Percentiles rank a stretch among this genome's conserved stretches.
Conservation (phyloP, 495 filamentous ascomycete genomes). For the Aspergillus cavernicola region DNA sequence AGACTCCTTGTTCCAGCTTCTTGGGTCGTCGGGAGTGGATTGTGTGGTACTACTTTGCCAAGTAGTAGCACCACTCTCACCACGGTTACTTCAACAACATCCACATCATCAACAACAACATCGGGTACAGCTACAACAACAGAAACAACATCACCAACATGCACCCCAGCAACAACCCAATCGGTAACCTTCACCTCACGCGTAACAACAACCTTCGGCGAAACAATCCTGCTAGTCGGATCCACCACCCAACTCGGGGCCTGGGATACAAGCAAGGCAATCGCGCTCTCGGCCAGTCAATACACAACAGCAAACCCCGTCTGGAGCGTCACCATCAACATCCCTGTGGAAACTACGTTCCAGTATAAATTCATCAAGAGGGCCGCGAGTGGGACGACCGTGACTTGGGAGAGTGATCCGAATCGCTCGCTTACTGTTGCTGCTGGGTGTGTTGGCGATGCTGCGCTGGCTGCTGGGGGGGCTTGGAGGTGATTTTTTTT, state of each 20-base stretch:
- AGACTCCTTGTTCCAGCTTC: background rate
- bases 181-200: conserved; percentile 55
- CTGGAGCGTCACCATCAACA: conserved; percentile 47
- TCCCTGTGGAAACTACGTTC: conserved; percentile 48
- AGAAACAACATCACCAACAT: conserved; percentile 16
- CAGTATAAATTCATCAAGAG: conserved; percentile 65
- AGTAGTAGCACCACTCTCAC: background rate
- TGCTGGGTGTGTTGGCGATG: conserved; percentile 27
- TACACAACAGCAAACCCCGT: conserved; percentile 53
- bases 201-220: conserved; percentile 51
- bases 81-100: too few relatives aligned
- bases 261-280: conserved; percentile 47
- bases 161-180: conserved; percentile 33
- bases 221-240: conserved; percentile 56
- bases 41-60: background rate
- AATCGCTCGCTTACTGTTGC: conserved; percentile 54
- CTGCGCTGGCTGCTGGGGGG: conserved; percentile 6
- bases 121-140: background rate
- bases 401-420: conserved; percentile 56
- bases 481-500: conserved; percentile 19
- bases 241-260: conserved; percentile 47
- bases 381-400: conserved; percentile 43
- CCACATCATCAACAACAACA: too few relatives aligned
- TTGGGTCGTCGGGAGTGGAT: background rate
- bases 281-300: conserved; percentile 45